Evolutionary conservation across 768 basidiomycete genomes (phyloP).

Genomic region (Hericium coralloides): DNA sequence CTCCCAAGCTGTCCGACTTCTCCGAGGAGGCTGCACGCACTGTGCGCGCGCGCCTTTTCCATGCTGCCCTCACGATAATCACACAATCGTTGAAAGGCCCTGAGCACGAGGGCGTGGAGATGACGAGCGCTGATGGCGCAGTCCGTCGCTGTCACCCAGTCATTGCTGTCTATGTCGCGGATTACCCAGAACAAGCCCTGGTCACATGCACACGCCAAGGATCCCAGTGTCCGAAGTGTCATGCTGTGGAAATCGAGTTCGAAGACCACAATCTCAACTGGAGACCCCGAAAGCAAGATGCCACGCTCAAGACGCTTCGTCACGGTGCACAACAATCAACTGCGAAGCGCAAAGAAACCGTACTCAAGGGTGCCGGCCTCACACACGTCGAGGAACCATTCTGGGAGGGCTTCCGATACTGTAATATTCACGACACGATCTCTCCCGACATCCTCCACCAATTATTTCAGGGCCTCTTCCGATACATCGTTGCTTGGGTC

Average conservation of each 20-base stretch:
- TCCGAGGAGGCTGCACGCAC: neutral
- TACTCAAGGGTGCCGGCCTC: neutral
- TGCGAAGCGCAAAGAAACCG: neutral
- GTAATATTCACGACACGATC: slow-evolving; percentile 12
- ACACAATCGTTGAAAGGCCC: slow-evolving; percentile 7
- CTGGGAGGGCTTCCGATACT: slow-evolving; percentile 7
- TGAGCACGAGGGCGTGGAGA: slow-evolving; percentile 9
- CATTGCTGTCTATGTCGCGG: slow-evolving; percentile 13
- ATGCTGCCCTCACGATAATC: slow-evolving; percentile 10
- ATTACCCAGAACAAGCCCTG: slow-evolving; percentile 19
- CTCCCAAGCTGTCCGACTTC: slow-evolving; percentile 2
- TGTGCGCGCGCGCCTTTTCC: slow-evolving; percentile 10
- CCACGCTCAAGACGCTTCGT: neutral
- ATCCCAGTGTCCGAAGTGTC: neutral
- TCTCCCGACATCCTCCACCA: slow-evolving; percentile 16
- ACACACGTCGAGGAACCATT: slow-evolving; percentile 7
- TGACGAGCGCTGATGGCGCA: slow-evolving; percentile 11
- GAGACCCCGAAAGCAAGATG: neutral
- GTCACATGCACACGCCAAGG: slow-evolving; percentile 3
- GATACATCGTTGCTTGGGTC: slow-evolving; percentile 8
- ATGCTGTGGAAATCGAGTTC: neutral
- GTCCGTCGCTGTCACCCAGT: slow-evolving; percentile 12
- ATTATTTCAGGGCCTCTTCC: slow-evolving; percentile 10
- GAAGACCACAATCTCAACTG: neutral
- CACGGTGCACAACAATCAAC: neutral